phyloP scores from a whole-genome alignment of 768 basidiomycete species.

The Strobilomyces dryophilus region DNA sequence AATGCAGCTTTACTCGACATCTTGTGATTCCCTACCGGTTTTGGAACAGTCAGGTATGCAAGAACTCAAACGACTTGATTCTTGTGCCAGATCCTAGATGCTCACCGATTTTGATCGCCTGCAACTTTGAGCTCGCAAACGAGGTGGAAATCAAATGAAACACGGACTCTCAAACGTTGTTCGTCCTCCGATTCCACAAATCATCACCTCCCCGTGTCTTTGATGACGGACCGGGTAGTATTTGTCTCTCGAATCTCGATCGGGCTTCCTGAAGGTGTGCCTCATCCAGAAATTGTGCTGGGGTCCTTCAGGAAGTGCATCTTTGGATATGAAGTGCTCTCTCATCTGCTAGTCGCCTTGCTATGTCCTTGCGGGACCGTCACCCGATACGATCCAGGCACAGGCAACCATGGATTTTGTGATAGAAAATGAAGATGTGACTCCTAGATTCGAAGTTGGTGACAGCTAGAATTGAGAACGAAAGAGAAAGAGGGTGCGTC shows the following conservation, averaged over 20 bases:
- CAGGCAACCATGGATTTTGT: background rate
- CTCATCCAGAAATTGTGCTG: background rate
- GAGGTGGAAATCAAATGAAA: too few relatives aligned
- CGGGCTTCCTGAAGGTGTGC: background rate
- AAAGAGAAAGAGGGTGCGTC: background rate
- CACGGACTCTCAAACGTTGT: too few relatives aligned
- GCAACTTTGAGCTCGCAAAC: background rate
- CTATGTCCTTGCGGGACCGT: background rate
- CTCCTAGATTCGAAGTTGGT: background rate
- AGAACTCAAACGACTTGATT: background rate
- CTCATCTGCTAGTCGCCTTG: background rate
- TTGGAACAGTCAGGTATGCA: background rate
- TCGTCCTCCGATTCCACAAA: too few relatives aligned
- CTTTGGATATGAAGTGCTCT: background rate
- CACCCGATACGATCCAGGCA: background rate
- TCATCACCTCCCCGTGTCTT: background rate
- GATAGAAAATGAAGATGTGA: background rate
- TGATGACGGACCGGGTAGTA: background rate
- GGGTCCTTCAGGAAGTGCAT: background rate
- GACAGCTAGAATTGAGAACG: background rate
- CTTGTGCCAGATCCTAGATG: too few relatives aligned
- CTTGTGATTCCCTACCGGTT: background rate
- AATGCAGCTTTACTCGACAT: background rate
- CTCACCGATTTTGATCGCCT: background rate
- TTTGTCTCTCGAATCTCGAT: background rate